Base-by-base conservation (phyloP, 768 basidiomycete genomes). In the Boletus rubroflammeus region DNA sequence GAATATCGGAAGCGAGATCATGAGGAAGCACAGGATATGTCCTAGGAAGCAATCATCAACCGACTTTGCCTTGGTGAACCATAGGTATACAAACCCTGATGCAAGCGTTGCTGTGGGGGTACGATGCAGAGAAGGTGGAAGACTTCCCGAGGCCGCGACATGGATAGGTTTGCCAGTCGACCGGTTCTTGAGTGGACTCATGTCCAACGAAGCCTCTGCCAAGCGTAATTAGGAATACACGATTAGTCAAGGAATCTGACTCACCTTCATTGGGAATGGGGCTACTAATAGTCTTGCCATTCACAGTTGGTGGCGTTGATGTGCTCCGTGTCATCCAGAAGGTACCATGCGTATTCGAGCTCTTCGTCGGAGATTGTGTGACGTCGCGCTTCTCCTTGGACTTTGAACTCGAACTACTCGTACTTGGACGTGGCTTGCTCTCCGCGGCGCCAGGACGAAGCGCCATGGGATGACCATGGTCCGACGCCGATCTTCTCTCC, bases 1-100 rank as follows among this genome's bases (percentile, higher is more conserved):
- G 84, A 39, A 96, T 96, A 60, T 94, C 90, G 28, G 82, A 83
- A 2, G 84, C 86, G 38, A 95, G 83, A 53, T 87, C 90, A 28
- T 84, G 76, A 0, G 93, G 93, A 25, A 96, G 77, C 15, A 85
- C 79, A 9, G 87, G 92, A 65, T 88, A 85, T 41, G 81, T 82
- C 44, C 90, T 93, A 57, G 28, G 63, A 51, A 47, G 38, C 42
- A 56, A 59, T 51, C 58, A 45, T 55, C 45, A 59, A 51, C 21
- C 14, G 25, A 53, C n/a, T 35, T 42, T 46, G 21, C 26, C 3
- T 23, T 11, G 26, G 17, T 34, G 9, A 43, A 49, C 11, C 3
- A 53, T 26, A 25, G 14, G 28, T 3, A 23, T 44, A 73, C 83
- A 53, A 65, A 91, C 90, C 85, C 86, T 39, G 88, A 83, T 55